Conservation (phyloP, 331 rosid genomes). For the Malus hybrid region DNA sequence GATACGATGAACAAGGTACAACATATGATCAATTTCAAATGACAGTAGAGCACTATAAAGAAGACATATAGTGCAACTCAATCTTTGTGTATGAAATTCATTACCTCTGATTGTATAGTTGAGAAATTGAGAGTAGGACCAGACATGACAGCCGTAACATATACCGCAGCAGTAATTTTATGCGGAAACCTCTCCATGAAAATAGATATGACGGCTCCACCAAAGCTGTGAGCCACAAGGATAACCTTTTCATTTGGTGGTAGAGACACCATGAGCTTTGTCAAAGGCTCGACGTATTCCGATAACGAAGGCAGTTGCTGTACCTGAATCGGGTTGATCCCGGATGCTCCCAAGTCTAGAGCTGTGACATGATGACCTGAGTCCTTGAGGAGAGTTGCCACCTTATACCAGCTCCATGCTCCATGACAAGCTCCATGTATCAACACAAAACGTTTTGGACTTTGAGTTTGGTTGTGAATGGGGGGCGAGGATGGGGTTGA, state of each 20-base stretch:
- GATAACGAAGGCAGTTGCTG: background rate
- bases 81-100: background rate
- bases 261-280: constrained; percentile 9
- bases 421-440: background rate
- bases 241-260: constrained; percentile 10
- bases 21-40: too few relatives aligned
- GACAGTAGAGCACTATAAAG: too few relatives aligned
- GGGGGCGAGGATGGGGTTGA: background rate
- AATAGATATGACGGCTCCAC: background rate
- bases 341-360: constrained; percentile 11
- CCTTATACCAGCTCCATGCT: constrained; percentile 22
- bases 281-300: constrained; percentile 5
- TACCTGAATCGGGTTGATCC: constrained; percentile 1
- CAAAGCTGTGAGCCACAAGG: constrained; percentile 4
- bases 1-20: too few relatives aligned
- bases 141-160: constrained; percentile 26
- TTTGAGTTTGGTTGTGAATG: too few relatives aligned
- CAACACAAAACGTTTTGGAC: background rate
- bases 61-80: too few relatives aligned
- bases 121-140: constrained; percentile 10
- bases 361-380: constrained; percentile 13
- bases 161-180: constrained; percentile 30
- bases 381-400: background rate
- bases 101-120: constrained; percentile 10
- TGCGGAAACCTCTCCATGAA: constrained; percentile 26